Base-by-base conservation (phyloP, 2,329 filamentous ascomycete species). In the Raffaelea ambrosiae region DNA sequence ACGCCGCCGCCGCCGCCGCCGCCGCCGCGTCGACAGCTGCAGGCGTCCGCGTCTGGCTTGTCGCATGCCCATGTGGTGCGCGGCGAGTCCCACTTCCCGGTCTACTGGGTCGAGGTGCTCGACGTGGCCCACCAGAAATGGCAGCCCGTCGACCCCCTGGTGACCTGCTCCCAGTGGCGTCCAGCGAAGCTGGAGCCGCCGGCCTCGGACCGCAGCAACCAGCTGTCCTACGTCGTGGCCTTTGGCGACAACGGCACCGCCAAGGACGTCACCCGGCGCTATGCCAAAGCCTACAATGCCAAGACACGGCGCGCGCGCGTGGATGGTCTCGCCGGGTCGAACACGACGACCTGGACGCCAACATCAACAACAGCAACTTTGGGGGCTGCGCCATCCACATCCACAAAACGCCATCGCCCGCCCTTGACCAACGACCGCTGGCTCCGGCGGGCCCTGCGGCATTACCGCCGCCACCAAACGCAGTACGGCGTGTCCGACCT, bases 61-160 rank as follows among this genome's bases (percentile, higher is more conserved):
- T 58, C 65, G 60, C 21, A 58, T 54, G 45, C 66, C 60, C 14
- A 76, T 23, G 45, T 43, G 4, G 40, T 84, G 11, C 74, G 74
- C 21, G 86, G 88, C 31, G 87, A 91, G 59, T 90, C 88, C 0
- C 65, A 78, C 0, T 87, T 84, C 58, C 93, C 93, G 0, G 75
- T 97, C 3, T 97, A 89, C 61, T 98, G 93, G 93, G 84, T 96
- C 1, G 93, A 98, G 66, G 83, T 88, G 3, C 86, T 95, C 54
- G 90, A 96, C 53, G 72, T 81, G 46, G 85, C 86, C 0, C 80
- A 88, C 54, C 87, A 96, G 61, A 95, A 88, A 69, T 98, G 93
- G 93, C 79, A 95, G 48, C 77, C 88, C 0, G 79, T 93, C 35
- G 93, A 98, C 61, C 81, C 90, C 0, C 65, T 96, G 0, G 88